These are phyloP conservation scores for Mortierella sp. DNA, from an alignment of 371 early-diverging fungal genomes.

Conservation along the genomic window DNA sequence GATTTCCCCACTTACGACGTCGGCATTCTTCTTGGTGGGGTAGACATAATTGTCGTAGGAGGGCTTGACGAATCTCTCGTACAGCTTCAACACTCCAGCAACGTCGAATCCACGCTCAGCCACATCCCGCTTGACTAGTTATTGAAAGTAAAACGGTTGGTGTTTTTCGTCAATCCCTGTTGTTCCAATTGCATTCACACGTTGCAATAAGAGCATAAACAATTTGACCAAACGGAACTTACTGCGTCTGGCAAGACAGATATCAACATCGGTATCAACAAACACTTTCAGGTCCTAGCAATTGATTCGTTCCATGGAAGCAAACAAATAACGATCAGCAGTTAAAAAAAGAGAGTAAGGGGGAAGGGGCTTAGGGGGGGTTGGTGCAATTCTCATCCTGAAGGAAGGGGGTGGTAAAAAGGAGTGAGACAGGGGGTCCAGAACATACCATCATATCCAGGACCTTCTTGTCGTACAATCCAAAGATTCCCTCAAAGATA, in stretches of 20 bases:
- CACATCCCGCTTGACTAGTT: slow-evolving; percentile 88
- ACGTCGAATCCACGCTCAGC: slow-evolving; percentile 90
- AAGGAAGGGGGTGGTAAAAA: background rate
- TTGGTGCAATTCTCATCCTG: background rate
- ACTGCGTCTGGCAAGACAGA: slow-evolving; percentile 89
- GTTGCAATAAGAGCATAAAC: background rate
- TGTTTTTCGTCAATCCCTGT: background rate
- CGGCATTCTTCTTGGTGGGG: slow-evolving; percentile 92
- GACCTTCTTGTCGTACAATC: slow-evolving; percentile 85
- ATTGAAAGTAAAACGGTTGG: background rate
- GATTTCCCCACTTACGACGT: slow-evolving; percentile 68
- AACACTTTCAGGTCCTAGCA: slow-evolving; percentile 73
- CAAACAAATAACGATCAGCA: background rate
- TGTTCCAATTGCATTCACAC: background rate
- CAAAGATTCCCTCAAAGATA: slow-evolving; percentile 96
- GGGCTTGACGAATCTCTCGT: slow-evolving; percentile 93
- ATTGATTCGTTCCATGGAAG: slow-evolving; percentile 4
- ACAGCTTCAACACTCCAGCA: slow-evolving; percentile 84
- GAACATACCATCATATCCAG: slow-evolving; percentile 77
- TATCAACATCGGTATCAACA: slow-evolving; percentile 96
- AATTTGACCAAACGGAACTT: slow-evolving; percentile 44
- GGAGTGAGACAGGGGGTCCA: background rate
- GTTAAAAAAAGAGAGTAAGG: background rate
- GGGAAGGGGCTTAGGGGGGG: background rate
- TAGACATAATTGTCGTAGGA: slow-evolving; percentile 90